Percentiles rank a stretch among this genome's conserved stretches.
phyloP scores from a whole-genome alignment of 257 asterid genomes.

The Solanum pinnatisectum region DNA sequence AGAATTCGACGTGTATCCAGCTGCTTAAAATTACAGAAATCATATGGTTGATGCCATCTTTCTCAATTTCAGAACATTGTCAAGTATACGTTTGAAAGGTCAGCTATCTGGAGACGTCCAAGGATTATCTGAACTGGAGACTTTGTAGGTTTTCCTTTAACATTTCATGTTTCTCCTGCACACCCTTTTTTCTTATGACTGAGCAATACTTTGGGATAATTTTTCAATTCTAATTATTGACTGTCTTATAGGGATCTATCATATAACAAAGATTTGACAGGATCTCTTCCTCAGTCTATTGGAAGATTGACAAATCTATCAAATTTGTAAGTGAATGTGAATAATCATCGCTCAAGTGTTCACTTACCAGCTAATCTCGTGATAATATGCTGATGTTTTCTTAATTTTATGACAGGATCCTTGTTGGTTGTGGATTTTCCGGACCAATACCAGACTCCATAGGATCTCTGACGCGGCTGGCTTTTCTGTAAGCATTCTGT shows the following conservation, averaged over 20 bases:
- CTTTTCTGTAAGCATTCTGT: slow-evolving; percentile 50
- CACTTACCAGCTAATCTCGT: not conserved
- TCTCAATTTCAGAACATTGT: slow-evolving; percentile 44
- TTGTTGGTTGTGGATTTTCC: slow-evolving; percentile 66
- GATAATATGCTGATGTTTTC: not conserved
- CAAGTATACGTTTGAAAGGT: slow-evolving; percentile 50
- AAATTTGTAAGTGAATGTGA: slow-evolving; percentile 53
- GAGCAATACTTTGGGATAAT: not conserved
- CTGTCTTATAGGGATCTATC: slow-evolving; percentile 64
- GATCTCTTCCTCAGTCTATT: slow-evolving; percentile 50
- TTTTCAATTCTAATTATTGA: not conserved
- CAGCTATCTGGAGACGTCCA: slow-evolving; percentile 49
- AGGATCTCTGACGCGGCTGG: slow-evolving; percentile 50
- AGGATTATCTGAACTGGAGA: slow-evolving; percentile 53
- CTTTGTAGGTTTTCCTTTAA: slow-evolving; percentile 43
- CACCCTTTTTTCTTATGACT: not conserved
- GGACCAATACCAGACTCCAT: slow-evolving; percentile 62
- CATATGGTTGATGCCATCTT: not conserved
- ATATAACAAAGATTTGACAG: slow-evolving; percentile 52
- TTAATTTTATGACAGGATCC: slow-evolving; percentile 37
- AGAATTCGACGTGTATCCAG: not conserved
- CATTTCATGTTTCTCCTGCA: not conserved
- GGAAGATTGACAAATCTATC: slow-evolving; percentile 48
- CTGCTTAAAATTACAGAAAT: not conserved
- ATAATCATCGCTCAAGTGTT: not conserved